Conservation (phyloP, 768 basidiomycete genomes). For the Boletus huronensis region DNA sequence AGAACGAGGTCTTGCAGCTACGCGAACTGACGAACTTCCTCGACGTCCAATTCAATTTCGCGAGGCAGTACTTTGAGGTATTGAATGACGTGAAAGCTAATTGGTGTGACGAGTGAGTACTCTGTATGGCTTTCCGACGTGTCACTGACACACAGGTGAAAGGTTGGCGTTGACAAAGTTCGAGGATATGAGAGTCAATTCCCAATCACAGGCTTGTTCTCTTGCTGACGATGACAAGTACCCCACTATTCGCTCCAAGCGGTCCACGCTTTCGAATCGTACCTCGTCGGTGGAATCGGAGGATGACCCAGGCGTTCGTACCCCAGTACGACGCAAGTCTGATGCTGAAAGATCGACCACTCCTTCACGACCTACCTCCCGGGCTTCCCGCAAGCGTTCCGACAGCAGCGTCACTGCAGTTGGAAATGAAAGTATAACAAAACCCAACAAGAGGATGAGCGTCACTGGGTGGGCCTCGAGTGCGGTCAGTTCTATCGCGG, state of each 20-base stretch:
- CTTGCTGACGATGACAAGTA: slow-evolving; percentile 27
- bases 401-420: slow-evolving; percentile 48
- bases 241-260: slow-evolving; percentile 33
- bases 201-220: slow-evolving; percentile 17
- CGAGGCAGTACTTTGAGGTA: slow-evolving; percentile 68
- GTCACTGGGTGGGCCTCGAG: slow-evolving; percentile 56
- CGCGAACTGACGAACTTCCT: slow-evolving; percentile 69
- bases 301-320: slow-evolving; percentile 27
- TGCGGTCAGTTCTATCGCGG: slow-evolving; percentile 60
- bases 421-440: slow-evolving; percentile 35
- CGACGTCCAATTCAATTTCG: slow-evolving; percentile 71
- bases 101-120: slow-evolving; percentile 64
- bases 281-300: slow-evolving; percentile 35
- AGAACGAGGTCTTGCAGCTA: slow-evolving; percentile 70
- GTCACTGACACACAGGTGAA: slow-evolving; percentile 7
- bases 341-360: slow-evolving; percentile 41
- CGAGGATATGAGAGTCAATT: slow-evolving; percentile 18
- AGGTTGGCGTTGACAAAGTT: slow-evolving; percentile 32
- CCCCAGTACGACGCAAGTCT: slow-evolving; percentile 38
- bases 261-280: slow-evolving; percentile 25
- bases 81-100: slow-evolving; percentile 62
- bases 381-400: slow-evolving; percentile 62
- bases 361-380: slow-evolving; percentile 54
- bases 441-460: slow-evolving; percentile 38
- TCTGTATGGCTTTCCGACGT: not conserved